Conservation (phyloP, 1,284 basidiomycete species). For the Irpex rosettiformis region DNA sequence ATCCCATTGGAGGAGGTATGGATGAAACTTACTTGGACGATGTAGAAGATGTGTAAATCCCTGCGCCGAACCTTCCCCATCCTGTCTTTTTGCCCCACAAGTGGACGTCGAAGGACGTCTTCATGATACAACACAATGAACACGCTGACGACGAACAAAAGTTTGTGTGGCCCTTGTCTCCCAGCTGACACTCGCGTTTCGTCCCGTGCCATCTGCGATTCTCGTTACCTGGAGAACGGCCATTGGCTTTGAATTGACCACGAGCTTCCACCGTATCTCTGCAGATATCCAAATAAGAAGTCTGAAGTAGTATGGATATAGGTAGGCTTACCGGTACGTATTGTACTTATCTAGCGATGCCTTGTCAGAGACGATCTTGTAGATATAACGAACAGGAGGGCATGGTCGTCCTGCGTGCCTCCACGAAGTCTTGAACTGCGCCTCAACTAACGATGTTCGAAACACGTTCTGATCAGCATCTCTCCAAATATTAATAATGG, state of each 20-base stretch:
- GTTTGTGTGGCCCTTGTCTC: constrained; percentile 51
- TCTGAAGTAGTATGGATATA: not conserved
- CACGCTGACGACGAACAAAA: constrained; percentile 53
- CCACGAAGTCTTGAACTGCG: constrained; percentile 68
- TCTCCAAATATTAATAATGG: not conserved
- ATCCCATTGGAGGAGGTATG: not conserved
- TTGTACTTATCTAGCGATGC: constrained; percentile 49
- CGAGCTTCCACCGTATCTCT: constrained; percentile 51
- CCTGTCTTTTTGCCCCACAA: constrained; percentile 1
- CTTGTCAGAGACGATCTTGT: constrained; percentile 49
- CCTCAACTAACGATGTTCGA: constrained; percentile 38
- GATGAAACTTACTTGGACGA: constrained; percentile 48
- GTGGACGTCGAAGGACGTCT: constrained; percentile 54
- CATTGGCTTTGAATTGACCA: constrained; percentile 22
- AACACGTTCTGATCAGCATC: not conserved
- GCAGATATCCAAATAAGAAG: not conserved
- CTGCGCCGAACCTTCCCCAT: constrained; percentile 35
- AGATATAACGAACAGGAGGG: constrained; percentile 45
- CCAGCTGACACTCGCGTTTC: constrained; percentile 49
- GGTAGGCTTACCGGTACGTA: constrained; percentile 46
- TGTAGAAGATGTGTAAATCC: constrained; percentile 57
- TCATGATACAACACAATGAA: constrained; percentile 55
- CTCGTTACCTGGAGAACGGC: constrained; percentile 47
- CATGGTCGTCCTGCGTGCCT: constrained; percentile 48
- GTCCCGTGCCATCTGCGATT: constrained; percentile 59